Evolutionary conservation across 108 stramenopile genomes (phyloP), one percentile per base, ranked within the genome.

Genomic region (Phaeodactylum tricornutum): DNA sequence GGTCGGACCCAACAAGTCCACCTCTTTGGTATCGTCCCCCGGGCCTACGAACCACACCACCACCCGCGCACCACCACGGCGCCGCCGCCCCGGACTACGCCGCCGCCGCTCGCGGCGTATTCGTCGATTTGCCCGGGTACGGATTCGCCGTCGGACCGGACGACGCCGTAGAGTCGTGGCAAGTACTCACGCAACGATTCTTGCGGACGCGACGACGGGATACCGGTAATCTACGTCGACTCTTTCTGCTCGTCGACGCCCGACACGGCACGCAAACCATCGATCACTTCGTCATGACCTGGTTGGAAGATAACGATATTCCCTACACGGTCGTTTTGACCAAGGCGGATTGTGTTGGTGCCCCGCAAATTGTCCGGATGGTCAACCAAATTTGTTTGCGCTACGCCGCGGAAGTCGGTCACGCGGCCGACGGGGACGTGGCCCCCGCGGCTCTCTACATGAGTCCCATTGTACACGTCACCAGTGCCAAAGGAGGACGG

Each of bases 1-100:
- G 96, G 96, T 14, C 59, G 92, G 57, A 97, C 96, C n/a, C 89
- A 89, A 51, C 74, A 73, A 3, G 72, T 92, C 21, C 85, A 95
- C 61, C 93, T 76, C 50, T 95, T 81, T 59, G 87, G 74, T 14
- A 50, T 89, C 43, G 25, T 76, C 6, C 56, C 74, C 2, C 14
- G n/a, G 9, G 27, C 12, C 16, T 30, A 39, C 24, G 31, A 47
- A 12, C 24, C 30, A 14, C 19, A 24, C 50, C 16, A 29, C 35
- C 11, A 17, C 27, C 52, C 19, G 2, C 6, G 26, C 20, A 2
- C 29, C 7, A 32, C 2, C 39, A 9, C 36, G 41, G 29, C 47
- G 29, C 45, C 28, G 30, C 0, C 0, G 6, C 8, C 30, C 48
- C 26, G 31, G 38, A 7, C 20, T n/a, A n/a, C n/a, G n/a, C n/a